Base-by-base conservation (phyloP, 208 protist species). In the Blastocrithidia nonstop region DNA sequence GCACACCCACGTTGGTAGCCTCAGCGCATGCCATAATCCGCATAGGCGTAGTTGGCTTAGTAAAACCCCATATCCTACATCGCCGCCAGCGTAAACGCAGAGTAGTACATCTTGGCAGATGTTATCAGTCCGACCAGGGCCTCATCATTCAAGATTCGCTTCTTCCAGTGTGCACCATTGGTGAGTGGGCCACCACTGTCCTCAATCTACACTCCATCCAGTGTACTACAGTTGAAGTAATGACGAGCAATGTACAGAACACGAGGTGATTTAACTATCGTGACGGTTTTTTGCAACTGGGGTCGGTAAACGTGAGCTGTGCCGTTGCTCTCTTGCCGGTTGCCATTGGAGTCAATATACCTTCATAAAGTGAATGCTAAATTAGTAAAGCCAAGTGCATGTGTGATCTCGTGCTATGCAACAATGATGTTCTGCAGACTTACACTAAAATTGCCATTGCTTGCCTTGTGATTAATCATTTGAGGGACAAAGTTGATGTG, bases 61-160 rank as follows among this genome's bases (percentile, higher is more conserved):
- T 92, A 94, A 44, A 61, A 84, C 20, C 72, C 72, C 1, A 81
- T 40, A 51, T 92, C 80, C 22, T 85, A 47, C 27, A 95, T 78
- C 1, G 61, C 23, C 3, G 83, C 59, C 38, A 95, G 47, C 9
- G 89, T 95, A 7, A 95, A 42, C 3, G 53, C 52, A n/a, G 45
- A 80, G 55, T 71, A 79, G 50, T 52, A 91, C 11, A 35, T 11
- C 11, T n/a, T 11, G 11, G 29, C 29, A 11, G 29, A 35, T 11
- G 29, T 15, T 11, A 35, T n/a, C 11, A n/a, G 11, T 15, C 21
- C 65, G 5, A 23, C 43, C 27, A 15, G 1, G 0, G 7, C 6
- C 48, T 95, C 88, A 29, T 93, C 70, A 26, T 56, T 53, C 13
- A 72, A 63, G 23, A 74, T 70, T 38, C 71, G 56, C 11, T 62